Conservation (phyloP, 257 asterid genomes). For the Przewalskia tangutica region DNA sequence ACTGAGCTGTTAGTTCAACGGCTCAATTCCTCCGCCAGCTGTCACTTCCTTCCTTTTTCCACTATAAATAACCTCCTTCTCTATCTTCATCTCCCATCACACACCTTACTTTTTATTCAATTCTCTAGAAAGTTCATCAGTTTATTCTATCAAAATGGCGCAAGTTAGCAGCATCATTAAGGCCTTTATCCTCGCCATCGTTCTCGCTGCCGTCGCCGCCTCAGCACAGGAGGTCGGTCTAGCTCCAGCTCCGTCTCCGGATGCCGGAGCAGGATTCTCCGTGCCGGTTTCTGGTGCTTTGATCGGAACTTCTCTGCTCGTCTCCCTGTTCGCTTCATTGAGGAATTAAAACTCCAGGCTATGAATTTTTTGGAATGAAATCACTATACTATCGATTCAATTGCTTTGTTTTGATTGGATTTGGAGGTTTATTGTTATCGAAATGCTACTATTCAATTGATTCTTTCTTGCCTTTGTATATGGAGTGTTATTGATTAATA, state of each 20-base stretch:
- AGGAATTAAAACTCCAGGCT: neutral
- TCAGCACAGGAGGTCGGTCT: conserved; percentile 29
- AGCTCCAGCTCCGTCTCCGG: conserved; percentile 6
- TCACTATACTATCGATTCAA: neutral
- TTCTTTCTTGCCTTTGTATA: neutral
- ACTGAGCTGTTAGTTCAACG: conserved; percentile 1
- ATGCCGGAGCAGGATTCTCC: neutral
- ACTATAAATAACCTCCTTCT: neutral
- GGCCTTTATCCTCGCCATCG: conserved; percentile 12
- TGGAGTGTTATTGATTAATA: neutral
- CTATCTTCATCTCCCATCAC: neutral
- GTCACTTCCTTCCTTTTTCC: neutral
- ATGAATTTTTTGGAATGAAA: neutral
- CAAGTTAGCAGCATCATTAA: conserved; percentile 23
- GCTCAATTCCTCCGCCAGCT: neutral
- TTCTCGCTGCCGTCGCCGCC: conserved; percentile 17
- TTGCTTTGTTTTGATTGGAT: neutral
- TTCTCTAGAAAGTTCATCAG: neutral
- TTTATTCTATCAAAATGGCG: conserved; percentile 26
- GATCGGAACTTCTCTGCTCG: neutral
- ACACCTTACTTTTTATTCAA: neutral
- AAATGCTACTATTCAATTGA: neutral
- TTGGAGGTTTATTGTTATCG: neutral
- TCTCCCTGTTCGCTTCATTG: neutral
- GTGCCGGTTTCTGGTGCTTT: neutral